These are phyloP conservation scores for Cordyceps cicadae DNA, from an alignment of 2,329 filamentous ascomycete genomes.

Conservation along the genomic window DNA sequence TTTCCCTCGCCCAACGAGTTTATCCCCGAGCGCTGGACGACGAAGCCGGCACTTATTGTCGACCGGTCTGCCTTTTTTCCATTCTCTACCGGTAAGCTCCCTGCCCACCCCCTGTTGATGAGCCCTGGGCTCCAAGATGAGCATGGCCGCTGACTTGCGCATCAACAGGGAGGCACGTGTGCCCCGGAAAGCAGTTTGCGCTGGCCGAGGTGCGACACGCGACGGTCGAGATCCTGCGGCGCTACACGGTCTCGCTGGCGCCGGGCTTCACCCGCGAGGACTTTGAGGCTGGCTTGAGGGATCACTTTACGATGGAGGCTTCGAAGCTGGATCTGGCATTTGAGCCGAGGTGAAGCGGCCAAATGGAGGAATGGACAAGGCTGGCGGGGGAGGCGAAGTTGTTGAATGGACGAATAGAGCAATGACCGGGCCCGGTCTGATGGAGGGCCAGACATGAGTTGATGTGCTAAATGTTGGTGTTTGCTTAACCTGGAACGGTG, in stretches of 20 bases:
- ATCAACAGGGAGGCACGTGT: slow-evolving; percentile 18
- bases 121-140: background rate
- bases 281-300: background rate
- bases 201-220: slow-evolving; percentile 22
- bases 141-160: background rate
- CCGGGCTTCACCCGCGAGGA: background rate
- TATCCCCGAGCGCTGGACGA: slow-evolving; percentile 28
- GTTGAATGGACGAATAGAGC: background rate
- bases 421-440: too few relatives aligned
- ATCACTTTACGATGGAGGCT: background rate
- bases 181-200: slow-evolving; percentile 28
- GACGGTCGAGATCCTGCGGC: background rate
- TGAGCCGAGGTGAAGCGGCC: background rate
- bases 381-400: background rate
- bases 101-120: too few relatives aligned
- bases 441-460: background rate
- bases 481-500: background rate
- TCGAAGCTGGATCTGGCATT: background rate
- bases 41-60: slow-evolving; percentile 21
- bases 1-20: slow-evolving; percentile 20
- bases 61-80: slow-evolving; percentile 19
- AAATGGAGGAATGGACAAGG: background rate
- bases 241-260: background rate
- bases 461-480: background rate
- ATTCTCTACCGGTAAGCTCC: slow-evolving; percentile 19